A percentile compares a stretch with the other conserved stretches of the same genome.
Conservation (phyloP, 1,284 basidiomycete species). For the Puccinia polysora region DNA sequence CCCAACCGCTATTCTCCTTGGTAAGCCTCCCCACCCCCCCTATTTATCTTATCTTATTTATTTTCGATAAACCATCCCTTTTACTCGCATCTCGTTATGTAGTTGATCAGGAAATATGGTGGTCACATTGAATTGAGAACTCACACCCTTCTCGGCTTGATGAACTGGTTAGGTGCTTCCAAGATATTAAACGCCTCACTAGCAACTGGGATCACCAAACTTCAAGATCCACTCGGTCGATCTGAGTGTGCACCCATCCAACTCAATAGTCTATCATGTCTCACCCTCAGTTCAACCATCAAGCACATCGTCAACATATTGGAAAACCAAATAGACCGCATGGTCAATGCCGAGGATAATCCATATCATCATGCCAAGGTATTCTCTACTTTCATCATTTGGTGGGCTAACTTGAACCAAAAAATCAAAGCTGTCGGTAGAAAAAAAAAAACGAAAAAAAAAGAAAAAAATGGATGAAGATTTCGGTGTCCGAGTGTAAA, state of each 20-base stretch:
- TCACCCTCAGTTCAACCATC: constrained; percentile 31
- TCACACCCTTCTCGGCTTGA: too few species aligned
- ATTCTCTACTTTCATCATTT: constrained; percentile 3
- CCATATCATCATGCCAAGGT: constrained; percentile 7
- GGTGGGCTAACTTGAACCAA: constrained; percentile 5
- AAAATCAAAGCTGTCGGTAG: neutral
- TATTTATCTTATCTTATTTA: too few species aligned
- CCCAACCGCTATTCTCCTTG: constrained; percentile 23
- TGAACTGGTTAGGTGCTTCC: constrained; percentile 4
- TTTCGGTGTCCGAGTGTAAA: too few species aligned
- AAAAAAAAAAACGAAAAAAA: too few species aligned
- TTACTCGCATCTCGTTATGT: too few species aligned
- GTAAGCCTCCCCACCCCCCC: too few species aligned
- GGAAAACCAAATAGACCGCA: constrained; percentile 6
- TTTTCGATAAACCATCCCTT: too few species aligned
- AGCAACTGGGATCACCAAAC: constrained; percentile 8
- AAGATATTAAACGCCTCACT: constrained; percentile 25
- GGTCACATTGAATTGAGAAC: too few species aligned
- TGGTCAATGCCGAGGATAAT: neutral
- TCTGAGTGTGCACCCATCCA: constrained; percentile 29
- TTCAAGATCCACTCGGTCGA: neutral
- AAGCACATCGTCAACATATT: constrained; percentile 22
- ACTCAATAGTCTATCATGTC: constrained; percentile 31
- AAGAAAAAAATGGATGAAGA: too few species aligned
- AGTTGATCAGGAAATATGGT: too few species aligned